Evolutionary conservation across 2,329 filamentous ascomycete genomes (phyloP), one percentile per base, ranked within the genome.

Genomic region (Macrophomina phaseolina): DNA sequence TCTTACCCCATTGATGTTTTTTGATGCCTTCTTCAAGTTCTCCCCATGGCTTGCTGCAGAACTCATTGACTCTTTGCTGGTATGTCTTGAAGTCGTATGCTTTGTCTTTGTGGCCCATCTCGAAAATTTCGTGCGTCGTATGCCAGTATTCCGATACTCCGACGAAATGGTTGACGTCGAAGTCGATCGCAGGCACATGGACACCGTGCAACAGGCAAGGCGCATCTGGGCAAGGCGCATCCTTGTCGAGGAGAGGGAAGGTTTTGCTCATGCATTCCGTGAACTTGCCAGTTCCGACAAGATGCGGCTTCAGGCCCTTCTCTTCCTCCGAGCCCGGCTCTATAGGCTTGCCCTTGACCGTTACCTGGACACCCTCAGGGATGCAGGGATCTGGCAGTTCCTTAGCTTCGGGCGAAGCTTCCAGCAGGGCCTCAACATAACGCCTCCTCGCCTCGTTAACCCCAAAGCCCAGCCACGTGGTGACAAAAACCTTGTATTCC

Each of bases 131-230:
- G 73, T 99, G 95, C 0, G 95, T 99, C 0, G 94, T 97, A 78
- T 99, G 95, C 94, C 95, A 99, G 79, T 97, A 99, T 76, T 99
- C 95, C 0, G 94, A 98, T 3, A 99, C 94, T 11, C 95, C 95
- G 34, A 99, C 90, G 74, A 99, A 99, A 77, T 97, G 96, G 73
- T 99, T 99, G 42, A 98, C 90, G 69, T 95, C 90, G 74, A 98
- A 99, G 76, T 99, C 95, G 70, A 99, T 97, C 3, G 93, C 92
- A 1, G 95, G 95, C 1, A 95, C 93, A 75, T 98, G 93, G 69
- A 94, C 89, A 0, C 95, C 94, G 72, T 97, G 92, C 46, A 99
- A 84, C 40, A 99, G 82, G 78, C 95, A 99, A 0, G 96, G 95
- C 32, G 90, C 81, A 73, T 97, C 91, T 4, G 87, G 81, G 75